Evolutionary conservation across 805 yeast species (phyloP), one percentile per base, ranked within the genome.

Genomic region (Sugiyamaella chiloensis): DNA sequence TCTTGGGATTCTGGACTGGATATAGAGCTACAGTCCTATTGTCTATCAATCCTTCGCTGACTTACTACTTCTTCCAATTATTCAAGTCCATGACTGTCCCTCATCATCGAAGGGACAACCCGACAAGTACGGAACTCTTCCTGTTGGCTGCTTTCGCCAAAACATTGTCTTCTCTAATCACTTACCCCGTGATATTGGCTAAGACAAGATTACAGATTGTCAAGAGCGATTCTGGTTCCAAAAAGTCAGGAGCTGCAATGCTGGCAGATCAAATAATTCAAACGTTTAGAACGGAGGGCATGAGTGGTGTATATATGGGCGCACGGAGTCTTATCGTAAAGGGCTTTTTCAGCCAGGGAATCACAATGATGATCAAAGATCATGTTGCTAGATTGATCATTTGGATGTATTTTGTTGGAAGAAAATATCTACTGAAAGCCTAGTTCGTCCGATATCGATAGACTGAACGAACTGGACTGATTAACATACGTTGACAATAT

Each of bases 281-380:
- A 11, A 85, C 95, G 0, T 62, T 85, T 1, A 65, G 73, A 46
- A 71, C 87, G 51, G 93, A 86, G 65, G 96, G 96, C 0, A 70
- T 75, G 46, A 81, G 81, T 1, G 95, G 95, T 7, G 70, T 88
- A 29, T 88, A 84, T 67, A 87, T 87, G 60, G 96, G 96, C 3
- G 57, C 58, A 14, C 44, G 55, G 20, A 61, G 59, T 46, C 66
- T 61, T 52, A 52, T 63, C n/a, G 48, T 62, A 35, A 61, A 62
- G 50, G 65, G 66, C 11, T 60, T 62, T 49, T 63, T 63, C 48
- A 46, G 55, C 14, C 67, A 63, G 45, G 67, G 67, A 1, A 59
- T 63, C 50, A 61, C 66, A 24, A 65, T 66, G 60, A 63, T 67
- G 52, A 63, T 65, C 20, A 68, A 59, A 51, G 71, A 67, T 62